These are phyloP conservation scores for Alloascoidea africana DNA, from an alignment of 805 yeast genomes.

Conservation along the genomic window DNA sequence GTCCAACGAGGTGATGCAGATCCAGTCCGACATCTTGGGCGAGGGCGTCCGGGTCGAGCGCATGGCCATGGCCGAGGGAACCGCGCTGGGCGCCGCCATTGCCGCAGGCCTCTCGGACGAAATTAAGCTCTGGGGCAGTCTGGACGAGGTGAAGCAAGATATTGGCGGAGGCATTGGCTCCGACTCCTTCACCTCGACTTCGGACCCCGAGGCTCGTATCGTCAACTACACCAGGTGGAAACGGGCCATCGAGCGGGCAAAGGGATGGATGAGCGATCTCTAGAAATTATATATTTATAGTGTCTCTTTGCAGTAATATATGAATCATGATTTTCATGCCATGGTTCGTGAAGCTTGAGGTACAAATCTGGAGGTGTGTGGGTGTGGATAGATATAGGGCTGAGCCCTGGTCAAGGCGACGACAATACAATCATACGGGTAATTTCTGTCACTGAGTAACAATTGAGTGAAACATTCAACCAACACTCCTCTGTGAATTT, in stretches of 20 bases:
- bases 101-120: conserved; percentile 72
- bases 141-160: conserved; percentile 42
- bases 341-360: too few relatives aligned
- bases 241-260: conserved; percentile 65
- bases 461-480: too few relatives aligned
- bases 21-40: conserved; percentile 85
- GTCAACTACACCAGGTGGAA: conserved; percentile 68
- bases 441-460: too few relatives aligned
- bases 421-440: too few relatives aligned
- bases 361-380: too few relatives aligned
- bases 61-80: conserved; percentile 76
- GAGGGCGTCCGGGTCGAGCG: conserved; percentile 54
- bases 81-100: conserved; percentile 92
- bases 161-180: conserved; percentile 12
- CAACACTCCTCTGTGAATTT: too few relatives aligned
- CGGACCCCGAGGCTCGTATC: conserved; percentile 45
- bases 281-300: conserved; percentile 5
- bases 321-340: conserved; percentile 4
- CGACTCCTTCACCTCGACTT: conserved; percentile 13
- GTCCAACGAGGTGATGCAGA: conserved; percentile 83
- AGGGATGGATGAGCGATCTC: conserved; percentile 49
- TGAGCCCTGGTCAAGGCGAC: too few relatives aligned
- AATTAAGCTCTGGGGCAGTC: conserved; percentile 54
- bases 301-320: conserved; percentile 6
- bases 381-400: too few relatives aligned